phyloP scores from a whole-genome alignment of 2,329 filamentous ascomycete species.

The Microcera coccophila region DNA sequence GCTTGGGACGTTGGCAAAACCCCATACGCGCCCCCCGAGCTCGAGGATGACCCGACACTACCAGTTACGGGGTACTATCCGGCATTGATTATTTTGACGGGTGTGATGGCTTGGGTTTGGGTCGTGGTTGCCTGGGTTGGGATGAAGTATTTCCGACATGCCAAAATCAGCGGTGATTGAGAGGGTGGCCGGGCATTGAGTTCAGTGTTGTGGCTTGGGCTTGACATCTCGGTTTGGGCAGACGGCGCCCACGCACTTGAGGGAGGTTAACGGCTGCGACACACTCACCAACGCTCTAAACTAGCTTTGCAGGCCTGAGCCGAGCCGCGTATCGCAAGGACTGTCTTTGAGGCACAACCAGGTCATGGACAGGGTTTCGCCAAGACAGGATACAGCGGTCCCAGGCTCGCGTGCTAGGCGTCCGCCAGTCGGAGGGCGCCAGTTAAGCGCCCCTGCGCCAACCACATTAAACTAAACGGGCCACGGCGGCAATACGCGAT shows the following conservation, averaged over 20 bases:
- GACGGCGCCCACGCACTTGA: no score
- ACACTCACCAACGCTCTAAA: no score
- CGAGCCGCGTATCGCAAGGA: no score
- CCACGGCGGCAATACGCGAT: neutral
- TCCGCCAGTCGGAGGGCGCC: neutral
- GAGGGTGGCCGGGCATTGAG: no score
- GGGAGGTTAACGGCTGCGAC: no score
- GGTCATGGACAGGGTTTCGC: no score
- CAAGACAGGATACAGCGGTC: neutral
- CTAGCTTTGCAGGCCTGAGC: no score
- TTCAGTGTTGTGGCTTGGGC: no score
- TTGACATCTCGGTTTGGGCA: no score
- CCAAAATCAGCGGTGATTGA: constrained; percentile 73
- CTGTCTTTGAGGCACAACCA: no score
- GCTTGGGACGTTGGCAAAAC: constrained; percentile 98
- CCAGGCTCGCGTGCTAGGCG: neutral
- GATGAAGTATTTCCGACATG: constrained; percentile 99
- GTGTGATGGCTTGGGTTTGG: constrained; percentile 99
- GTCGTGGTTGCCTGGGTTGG: constrained; percentile 96
- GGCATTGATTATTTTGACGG: constrained; percentile 84
- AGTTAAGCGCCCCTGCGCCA: neutral
- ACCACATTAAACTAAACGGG: neutral
- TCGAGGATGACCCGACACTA: constrained; percentile 90
- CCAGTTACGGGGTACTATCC: constrained; percentile 98
- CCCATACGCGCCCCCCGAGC: constrained; percentile 88